These are phyloP conservation scores for Polygonum aviculare DNA, from an alignment of 148 eudicot genomes.

Conservation along the genomic window DNA sequence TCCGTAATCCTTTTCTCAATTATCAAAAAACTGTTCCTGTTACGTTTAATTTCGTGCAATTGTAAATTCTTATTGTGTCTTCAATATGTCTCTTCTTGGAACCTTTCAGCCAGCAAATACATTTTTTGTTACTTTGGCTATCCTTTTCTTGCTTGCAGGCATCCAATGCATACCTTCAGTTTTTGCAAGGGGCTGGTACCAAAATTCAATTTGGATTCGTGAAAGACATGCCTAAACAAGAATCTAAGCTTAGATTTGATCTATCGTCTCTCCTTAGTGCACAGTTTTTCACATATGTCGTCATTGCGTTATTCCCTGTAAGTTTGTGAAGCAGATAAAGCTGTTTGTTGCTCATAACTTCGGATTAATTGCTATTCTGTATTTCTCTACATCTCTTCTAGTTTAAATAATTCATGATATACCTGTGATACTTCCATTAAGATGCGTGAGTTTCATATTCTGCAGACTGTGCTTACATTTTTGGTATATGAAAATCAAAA, in stretches of 20 bases:
- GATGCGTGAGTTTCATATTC: neutral
- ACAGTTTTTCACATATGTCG: conserved; percentile 74
- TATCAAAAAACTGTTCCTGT: too few relatives aligned
- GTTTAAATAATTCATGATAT: too few relatives aligned
- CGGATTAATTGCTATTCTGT: too few relatives aligned
- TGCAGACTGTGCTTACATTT: conserved; percentile 60
- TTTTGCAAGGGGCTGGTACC: conserved; percentile 41
- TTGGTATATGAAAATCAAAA: conserved; percentile 92
- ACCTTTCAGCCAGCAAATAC: neutral
- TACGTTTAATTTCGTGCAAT: too few relatives aligned
- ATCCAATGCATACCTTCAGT: conserved; percentile 76
- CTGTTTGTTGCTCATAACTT: too few relatives aligned
- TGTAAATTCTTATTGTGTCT: neutral
- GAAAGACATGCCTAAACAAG: conserved; percentile 92
- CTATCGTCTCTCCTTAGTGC: conserved; percentile 71
- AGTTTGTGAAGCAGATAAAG: conserved; percentile 23
- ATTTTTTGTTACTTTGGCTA: neutral
- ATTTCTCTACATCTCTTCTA: too few relatives aligned
- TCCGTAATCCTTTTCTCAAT: too few relatives aligned
- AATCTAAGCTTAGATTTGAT: conserved; percentile 45
- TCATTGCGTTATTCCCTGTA: conserved; percentile 75
- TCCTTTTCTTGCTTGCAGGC: conserved; percentile 32
- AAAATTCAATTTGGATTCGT: conserved; percentile 62
- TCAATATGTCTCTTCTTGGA: neutral
- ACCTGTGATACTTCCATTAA: too few relatives aligned